Base-by-base conservation (phyloP, 192 early-diverging fungal genomes). In the Coemansia sp. region DNA sequence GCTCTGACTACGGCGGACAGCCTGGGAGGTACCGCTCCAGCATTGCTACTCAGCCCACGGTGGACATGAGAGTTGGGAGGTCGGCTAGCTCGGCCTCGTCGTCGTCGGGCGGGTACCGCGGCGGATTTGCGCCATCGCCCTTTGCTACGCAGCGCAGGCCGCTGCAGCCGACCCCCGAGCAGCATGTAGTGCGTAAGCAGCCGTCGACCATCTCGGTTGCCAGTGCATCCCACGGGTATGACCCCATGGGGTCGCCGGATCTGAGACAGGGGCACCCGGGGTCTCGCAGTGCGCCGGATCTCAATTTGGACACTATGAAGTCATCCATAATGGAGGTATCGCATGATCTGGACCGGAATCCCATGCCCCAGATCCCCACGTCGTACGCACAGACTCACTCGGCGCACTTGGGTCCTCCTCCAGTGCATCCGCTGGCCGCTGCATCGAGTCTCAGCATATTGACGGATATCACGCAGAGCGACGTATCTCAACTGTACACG, bases 241-340 rank as follows among this genome's bases (percentile, higher is more conserved):
- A 33, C 13, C 35, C 57, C 16, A 12, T 35, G 26, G 47, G 31
- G n/a, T 38, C 66, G 23, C 53, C 66, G 3, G 63, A 55, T 28
- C 53, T 79, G 56, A 63, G 70, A 33, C 65, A 59, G 8, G 68
- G 18, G 1, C 65, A 79, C 50, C 72, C 68, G 13, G 77, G 65
- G 9, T 82, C 79, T 36, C 73, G 74, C 56, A 82, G 79, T 31
- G 68, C 79, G 43, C 79, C 79, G 3, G 79, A 82, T 43, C 79
- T 82, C 39, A 69, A 73, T 35, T 41, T 82, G 73, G 62, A 64
- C 52, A 48, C 61, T 4, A 72, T 82, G 74, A 68, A 60, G 9
- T 67, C 41, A 18, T 70, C 74, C 13, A 65, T 82, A 33, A 35
- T 45, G 42, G 43, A 65, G 2, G 67, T 72, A 8, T 68, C 73